A percentile compares a stretch with the other conserved stretches of the same genome.
Conservation (phyloP, 305 asterid genomes). For the Withania somnifera region DNA sequence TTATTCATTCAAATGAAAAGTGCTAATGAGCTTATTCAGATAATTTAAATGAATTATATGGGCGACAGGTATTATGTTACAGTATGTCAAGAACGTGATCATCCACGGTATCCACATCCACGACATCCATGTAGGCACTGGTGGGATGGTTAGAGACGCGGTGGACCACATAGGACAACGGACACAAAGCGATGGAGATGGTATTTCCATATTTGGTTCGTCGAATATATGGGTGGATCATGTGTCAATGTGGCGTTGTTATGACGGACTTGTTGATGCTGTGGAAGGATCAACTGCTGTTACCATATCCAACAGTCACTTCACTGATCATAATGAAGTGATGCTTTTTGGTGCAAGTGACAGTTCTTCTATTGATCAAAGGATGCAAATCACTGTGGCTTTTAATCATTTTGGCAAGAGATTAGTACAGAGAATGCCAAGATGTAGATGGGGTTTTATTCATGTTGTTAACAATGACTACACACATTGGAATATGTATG, state of each 20-base stretch:
- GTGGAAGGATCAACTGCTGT: slow-evolving; percentile 46
- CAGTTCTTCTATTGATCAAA: slow-evolving; percentile 8
- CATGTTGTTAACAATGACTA: slow-evolving; percentile 46
- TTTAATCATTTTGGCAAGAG: slow-evolving; percentile 33
- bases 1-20: too few relatives aligned
- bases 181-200: slow-evolving; percentile 57
- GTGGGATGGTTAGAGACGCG: slow-evolving; percentile 45
- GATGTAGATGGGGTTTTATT: slow-evolving; percentile 31
- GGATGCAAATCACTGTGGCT: slow-evolving; percentile 36
- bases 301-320: slow-evolving; percentile 57
- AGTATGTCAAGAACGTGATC: slow-evolving; percentile 42
- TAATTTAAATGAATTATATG: too few relatives aligned
- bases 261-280: slow-evolving; percentile 52
- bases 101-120: slow-evolving; percentile 48
- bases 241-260: slow-evolving; percentile 43
- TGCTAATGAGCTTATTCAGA: too few relatives aligned
- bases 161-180: slow-evolving; percentile 38
- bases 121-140: slow-evolving; percentile 25
- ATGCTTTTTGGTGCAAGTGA: slow-evolving; percentile 38
- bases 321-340: slow-evolving; percentile 65
- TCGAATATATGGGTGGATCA: slow-evolving; percentile 63
- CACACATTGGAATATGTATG: slow-evolving; percentile 40
- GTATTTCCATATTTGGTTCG: slow-evolving; percentile 46
- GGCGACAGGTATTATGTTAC: slow-evolving; percentile 29
- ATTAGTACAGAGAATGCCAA: slow-evolving; percentile 38